These are phyloP conservation scores for Calonectria ilicicola DNA, from an alignment of 2,329 filamentous ascomycete species.

Conservation along the genomic window DNA sequence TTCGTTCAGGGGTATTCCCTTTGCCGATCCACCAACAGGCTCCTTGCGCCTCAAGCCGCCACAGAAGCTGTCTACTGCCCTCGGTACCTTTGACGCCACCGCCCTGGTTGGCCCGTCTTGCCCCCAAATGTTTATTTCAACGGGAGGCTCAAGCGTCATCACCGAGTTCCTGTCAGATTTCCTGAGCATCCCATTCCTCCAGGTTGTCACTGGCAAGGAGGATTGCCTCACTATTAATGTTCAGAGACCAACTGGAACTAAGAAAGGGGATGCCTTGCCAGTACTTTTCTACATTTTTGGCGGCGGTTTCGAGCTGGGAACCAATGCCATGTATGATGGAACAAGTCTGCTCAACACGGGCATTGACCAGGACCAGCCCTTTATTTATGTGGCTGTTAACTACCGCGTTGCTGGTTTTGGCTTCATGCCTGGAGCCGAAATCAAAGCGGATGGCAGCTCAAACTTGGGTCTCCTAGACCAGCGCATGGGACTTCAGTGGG, in stretches of 20 bases:
- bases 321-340: slow-evolving; percentile 64
- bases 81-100: slow-evolving; percentile 73
- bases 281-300: slow-evolving; percentile 80
- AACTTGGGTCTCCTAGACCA: slow-evolving; percentile 83
- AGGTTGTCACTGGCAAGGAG: slow-evolving; percentile 67
- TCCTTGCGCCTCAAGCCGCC: slow-evolving; percentile 77
- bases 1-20: slow-evolving; percentile 81
- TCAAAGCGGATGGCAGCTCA: slow-evolving; percentile 73
- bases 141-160: slow-evolving; percentile 54
- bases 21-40: slow-evolving; percentile 76
- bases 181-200: slow-evolving; percentile 68
- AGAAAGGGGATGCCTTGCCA: slow-evolving; percentile 67
- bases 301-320: slow-evolving; percentile 71
- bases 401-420: slow-evolving; percentile 83
- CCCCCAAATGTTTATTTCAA: slow-evolving; percentile 77
- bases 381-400: slow-evolving; percentile 82
- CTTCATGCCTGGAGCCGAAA: slow-evolving; percentile 77
- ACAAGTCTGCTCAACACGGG: slow-evolving; percentile 59
- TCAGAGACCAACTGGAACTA: slow-evolving; percentile 68
- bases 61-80: slow-evolving; percentile 62
- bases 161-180: slow-evolving; percentile 61
- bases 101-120: slow-evolving; percentile 68
- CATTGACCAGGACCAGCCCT: slow-evolving; percentile 60
- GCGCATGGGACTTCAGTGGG: slow-evolving; percentile 79
- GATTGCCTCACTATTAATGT: slow-evolving; percentile 75